phyloP scores from a whole-genome alignment of 495 filamentous ascomycete genomes.

The Penicillium alfredii region DNA sequence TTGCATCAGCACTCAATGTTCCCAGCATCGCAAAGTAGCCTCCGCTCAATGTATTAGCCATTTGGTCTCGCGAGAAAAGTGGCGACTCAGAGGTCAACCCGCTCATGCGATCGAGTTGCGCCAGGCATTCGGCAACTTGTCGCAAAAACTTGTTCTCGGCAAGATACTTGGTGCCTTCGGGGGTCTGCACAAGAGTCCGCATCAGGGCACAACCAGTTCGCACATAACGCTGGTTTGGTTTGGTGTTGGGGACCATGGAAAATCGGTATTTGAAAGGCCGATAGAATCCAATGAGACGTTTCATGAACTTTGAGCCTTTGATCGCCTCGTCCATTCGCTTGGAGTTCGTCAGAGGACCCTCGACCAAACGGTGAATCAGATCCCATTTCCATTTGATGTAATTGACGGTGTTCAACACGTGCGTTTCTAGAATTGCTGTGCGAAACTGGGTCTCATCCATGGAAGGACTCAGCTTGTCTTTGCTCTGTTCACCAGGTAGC shows the following conservation, averaged over 20 bases:
- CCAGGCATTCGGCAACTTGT: constrained; percentile 91
- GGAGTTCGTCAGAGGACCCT: constrained; percentile 86
- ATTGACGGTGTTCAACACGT: constrained; percentile 77
- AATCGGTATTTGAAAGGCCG: constrained; percentile 96
- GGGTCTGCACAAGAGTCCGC: constrained; percentile 72
- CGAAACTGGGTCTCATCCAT: constrained; percentile 90
- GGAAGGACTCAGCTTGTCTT: constrained; percentile 61
- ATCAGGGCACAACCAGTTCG: constrained; percentile 82
- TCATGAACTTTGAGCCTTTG: constrained; percentile 90
- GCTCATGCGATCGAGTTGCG: constrained; percentile 87
- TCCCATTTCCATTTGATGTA: constrained; percentile 97
- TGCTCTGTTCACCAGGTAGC: constrained; percentile 55
- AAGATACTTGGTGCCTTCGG: constrained; percentile 78
- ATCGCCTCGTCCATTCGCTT: constrained; percentile 92
- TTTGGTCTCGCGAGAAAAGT: constrained; percentile 77
- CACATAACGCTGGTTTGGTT: constrained; percentile 90
- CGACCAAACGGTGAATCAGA: constrained; percentile 79
- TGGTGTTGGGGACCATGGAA: constrained; percentile 75
- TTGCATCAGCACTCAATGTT: constrained; percentile 69
- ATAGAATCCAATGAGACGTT: constrained; percentile 89
- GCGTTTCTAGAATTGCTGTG: constrained; percentile 76
- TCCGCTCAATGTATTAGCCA: constrained; percentile 75
- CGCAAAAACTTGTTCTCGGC: constrained; percentile 86
- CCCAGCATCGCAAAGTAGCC: constrained; percentile 95
- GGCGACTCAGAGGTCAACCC: constrained; percentile 83